phyloP scores from a whole-genome alignment of 176 grass and related monocot species.

The Zoysia japonica region DNA sequence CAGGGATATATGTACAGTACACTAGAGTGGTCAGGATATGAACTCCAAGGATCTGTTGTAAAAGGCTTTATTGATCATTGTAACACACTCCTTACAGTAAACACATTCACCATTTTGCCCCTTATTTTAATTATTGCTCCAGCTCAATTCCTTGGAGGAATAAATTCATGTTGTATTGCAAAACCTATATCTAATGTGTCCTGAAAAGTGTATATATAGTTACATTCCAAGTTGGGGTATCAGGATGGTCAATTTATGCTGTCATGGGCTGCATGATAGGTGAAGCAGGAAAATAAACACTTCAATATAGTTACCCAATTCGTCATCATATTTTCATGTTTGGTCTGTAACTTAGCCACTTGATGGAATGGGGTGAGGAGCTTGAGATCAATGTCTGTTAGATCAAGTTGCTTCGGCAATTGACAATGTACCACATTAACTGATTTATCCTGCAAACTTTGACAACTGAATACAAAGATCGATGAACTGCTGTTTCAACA shows the following conservation, averaged over 20 bases:
- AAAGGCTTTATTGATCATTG: constrained; percentile 51
- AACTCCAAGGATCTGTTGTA: constrained; percentile 54
- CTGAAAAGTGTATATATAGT: background rate
- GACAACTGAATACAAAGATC: background rate
- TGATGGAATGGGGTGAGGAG: background rate
- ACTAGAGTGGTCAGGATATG: constrained; percentile 65
- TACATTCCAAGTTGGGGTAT: background rate
- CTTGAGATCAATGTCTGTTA: background rate
- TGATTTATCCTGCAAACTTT: background rate
- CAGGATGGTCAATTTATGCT: background rate
- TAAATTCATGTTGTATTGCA: constrained; percentile 12
- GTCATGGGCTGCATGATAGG: background rate
- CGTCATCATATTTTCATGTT: background rate
- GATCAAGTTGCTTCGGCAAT: background rate
- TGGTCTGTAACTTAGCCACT: background rate
- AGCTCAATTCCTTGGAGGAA: constrained; percentile 31
- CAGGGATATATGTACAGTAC: constrained; percentile 72
- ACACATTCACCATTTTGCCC: background rate
- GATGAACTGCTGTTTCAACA: background rate
- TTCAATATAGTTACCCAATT: background rate
- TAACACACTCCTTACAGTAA: constrained; percentile 58
- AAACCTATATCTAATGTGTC: background rate
- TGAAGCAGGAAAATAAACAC: background rate
- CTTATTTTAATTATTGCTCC: constrained; percentile 20
- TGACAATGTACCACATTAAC: background rate